Percentiles rank a stretch among this genome's conserved stretches.
phyloP scores from a whole-genome alignment of 2,329 filamentous ascomycete species.

The Penicillium sp. region DNA sequence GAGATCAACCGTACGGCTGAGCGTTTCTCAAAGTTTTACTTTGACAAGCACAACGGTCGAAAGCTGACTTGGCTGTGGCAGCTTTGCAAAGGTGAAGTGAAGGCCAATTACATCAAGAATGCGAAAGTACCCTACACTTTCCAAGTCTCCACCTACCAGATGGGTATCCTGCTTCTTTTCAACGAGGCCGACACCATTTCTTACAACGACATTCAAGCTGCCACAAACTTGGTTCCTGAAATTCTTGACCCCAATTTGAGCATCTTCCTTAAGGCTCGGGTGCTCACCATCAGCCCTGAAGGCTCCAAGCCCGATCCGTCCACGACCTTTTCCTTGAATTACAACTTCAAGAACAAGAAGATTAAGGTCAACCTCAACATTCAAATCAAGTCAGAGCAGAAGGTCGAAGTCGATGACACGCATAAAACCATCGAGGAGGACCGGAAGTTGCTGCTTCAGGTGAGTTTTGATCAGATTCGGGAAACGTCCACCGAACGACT shows the following conservation, averaged over 20 bases:
- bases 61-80: constrained; percentile 99
- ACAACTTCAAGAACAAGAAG: constrained; percentile 98
- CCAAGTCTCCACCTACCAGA: constrained; percentile 95
- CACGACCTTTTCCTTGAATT: constrained; percentile 78
- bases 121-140: constrained; percentile 92
- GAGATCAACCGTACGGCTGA: constrained; percentile 85
- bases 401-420: constrained; percentile 92
- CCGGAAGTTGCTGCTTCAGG: constrained; percentile 91
- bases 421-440: constrained; percentile 99
- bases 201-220: constrained; percentile 80
- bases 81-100: constrained; percentile 93
- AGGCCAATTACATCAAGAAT: constrained; percentile 83
- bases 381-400: constrained; percentile 88
- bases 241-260: constrained; percentile 78
- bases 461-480: constrained; percentile 44
- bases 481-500: no score
- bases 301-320: constrained; percentile 70
- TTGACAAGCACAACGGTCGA: constrained; percentile 90
- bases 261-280: constrained; percentile 89
- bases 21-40: constrained; percentile 85
- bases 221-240: constrained; percentile 73
- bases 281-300: constrained; percentile 66
- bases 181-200: constrained; percentile 81
- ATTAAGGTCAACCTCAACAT: constrained; percentile 95
- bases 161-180: constrained; percentile 91